Evolutionary conservation across 257 asterid species (phyloP).

Genomic region (Forsythia suspensa): DNA sequence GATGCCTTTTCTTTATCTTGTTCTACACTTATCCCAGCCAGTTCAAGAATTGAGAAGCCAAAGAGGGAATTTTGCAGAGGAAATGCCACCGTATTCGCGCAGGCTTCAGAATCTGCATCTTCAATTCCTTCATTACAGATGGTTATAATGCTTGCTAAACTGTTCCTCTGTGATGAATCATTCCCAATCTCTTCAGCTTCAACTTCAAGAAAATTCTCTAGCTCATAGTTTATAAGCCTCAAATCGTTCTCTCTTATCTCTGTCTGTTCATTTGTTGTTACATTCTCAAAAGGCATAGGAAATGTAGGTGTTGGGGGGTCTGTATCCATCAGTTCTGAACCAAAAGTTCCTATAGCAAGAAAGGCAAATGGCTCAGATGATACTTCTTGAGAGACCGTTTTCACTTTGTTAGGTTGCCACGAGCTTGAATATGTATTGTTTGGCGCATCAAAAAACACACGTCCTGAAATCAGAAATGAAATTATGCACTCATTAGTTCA

Average conservation of each 20-base stretch:
- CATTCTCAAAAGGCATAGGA: slow-evolving; percentile 37
- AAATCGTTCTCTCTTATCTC: slow-evolving; percentile 58
- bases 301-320: slow-evolving; percentile 81
- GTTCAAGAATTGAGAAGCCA: slow-evolving; percentile 50
- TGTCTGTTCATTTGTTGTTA: slow-evolving; percentile 36
- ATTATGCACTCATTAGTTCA: slow-evolving; percentile 24
- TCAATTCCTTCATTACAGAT: slow-evolving; percentile 44
- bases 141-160: slow-evolving; percentile 59
- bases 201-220: slow-evolving; percentile 68
- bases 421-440: slow-evolving; percentile 31
- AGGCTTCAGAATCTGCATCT: slow-evolving; percentile 45
- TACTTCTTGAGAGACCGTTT: slow-evolving; percentile 42
- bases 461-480: slow-evolving; percentile 38
- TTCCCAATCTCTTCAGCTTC: slow-evolving; percentile 54
- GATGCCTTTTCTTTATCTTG: slow-evolving; percentile 51
- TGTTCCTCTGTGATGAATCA: slow-evolving; percentile 56
- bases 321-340: slow-evolving; percentile 46
- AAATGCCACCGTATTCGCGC: slow-evolving; percentile 33
- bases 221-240: slow-evolving; percentile 58
- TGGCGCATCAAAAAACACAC: slow-evolving; percentile 42
- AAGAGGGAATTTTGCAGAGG: slow-evolving; percentile 76
- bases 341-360: slow-evolving; percentile 88
- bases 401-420: slow-evolving; percentile 27
- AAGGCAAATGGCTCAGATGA: slow-evolving; percentile 65
- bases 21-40: slow-evolving; percentile 35